Evolutionary conservation across 768 basidiomycete species (phyloP).

Genomic region (Lactarius hatsudake): DNA sequence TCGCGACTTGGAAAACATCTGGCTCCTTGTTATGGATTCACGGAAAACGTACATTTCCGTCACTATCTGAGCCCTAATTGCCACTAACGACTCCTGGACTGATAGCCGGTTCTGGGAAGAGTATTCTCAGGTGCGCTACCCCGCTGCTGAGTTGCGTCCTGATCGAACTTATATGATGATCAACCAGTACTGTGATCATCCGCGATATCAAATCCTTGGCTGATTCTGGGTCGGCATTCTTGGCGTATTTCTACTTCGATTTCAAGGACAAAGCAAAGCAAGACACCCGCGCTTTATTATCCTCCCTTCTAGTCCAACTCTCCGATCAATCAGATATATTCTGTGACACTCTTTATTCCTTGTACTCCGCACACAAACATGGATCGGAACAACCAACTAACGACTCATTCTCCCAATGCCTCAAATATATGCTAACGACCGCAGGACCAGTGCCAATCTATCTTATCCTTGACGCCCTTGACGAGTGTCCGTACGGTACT

Average conservation of each 20-base stretch:
- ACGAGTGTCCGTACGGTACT: background rate
- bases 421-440: background rate
- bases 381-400: background rate
- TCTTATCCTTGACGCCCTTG: background rate
- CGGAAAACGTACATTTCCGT: background rate
- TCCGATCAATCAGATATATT: background rate
- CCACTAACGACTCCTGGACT: background rate
- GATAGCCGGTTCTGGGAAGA: background rate
- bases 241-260: background rate
- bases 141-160: background rate
- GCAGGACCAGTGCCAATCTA: background rate
- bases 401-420: background rate
- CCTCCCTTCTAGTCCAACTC: background rate
- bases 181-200: background rate
- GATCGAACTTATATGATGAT: background rate
- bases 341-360: background rate
- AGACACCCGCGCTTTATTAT: background rate
- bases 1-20: background rate
- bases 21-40: background rate
- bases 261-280: background rate
- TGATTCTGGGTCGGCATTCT: background rate
- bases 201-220: background rate
- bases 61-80: background rate
- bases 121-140: background rate
- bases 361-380: background rate